Conservation (phyloP, 2,329 filamentous ascomycete genomes). For the Metarhizium anisopliae region DNA sequence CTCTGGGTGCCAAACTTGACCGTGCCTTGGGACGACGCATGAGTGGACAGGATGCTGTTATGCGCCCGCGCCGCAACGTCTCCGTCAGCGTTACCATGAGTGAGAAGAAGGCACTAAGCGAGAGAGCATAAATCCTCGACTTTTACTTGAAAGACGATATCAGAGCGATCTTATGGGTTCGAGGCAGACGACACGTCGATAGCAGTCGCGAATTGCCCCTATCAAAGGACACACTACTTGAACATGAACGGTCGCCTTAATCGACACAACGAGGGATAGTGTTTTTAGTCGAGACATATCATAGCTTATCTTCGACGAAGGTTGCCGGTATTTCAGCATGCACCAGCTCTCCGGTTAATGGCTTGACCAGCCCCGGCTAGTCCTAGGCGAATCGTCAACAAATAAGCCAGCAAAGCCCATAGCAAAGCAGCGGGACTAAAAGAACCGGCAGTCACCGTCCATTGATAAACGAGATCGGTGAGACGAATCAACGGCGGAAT, state of each 20-base stretch:
- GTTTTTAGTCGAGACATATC: not conserved
- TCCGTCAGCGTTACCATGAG: constrained; percentile 10
- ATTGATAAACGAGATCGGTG: not conserved
- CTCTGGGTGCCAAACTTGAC: constrained; percentile 83
- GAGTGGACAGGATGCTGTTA: constrained; percentile 81
- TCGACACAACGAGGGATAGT: not conserved
- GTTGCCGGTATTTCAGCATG: not conserved
- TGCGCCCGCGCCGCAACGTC: constrained; percentile 45
- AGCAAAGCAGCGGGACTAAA: not conserved
- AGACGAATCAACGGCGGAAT: not conserved
- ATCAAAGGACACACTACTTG: not conserved
- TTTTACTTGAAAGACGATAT: not conserved
- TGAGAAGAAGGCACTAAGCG: constrained; percentile 29
- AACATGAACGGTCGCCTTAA: not conserved
- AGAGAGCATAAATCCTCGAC: constrained; percentile 18
- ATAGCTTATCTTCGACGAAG: not conserved
- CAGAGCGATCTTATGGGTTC: not conserved
- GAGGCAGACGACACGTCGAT: not conserved
- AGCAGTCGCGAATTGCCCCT: not conserved
- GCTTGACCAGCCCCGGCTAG: not conserved
- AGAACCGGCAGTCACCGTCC: not conserved
- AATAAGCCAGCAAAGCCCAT: not conserved
- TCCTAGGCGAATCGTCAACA: not conserved
- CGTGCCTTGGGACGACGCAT: constrained; percentile 78
- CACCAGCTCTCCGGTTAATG: not conserved